phyloP scores from a whole-genome alignment of 1,139 yeast species.

The Magnusiomyces starmeri region DNA sequence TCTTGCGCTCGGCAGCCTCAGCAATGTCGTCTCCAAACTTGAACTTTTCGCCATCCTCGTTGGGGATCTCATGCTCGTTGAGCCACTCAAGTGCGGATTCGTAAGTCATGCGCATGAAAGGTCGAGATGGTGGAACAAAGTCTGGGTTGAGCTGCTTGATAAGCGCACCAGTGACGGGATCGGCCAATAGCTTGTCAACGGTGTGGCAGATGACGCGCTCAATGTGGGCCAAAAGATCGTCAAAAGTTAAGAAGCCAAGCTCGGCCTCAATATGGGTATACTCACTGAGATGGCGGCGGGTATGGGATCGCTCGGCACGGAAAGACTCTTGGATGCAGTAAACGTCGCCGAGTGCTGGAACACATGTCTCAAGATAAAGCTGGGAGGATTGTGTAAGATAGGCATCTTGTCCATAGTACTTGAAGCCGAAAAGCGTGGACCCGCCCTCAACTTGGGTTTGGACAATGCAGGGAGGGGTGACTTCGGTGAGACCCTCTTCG shows the following conservation, averaged over 20 bases:
- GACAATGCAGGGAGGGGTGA: slow-evolving; percentile 99
- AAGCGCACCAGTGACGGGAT: slow-evolving; percentile 87
- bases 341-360: slow-evolving; percentile 94
- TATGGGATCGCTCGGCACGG: slow-evolving; percentile 98
- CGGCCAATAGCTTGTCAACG: slow-evolving; percentile 71
- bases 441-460: slow-evolving; percentile 99
- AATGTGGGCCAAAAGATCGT: slow-evolving; percentile 76
- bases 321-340: slow-evolving; percentile 97
- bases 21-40: slow-evolving; percentile 98
- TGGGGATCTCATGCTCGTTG: slow-evolving; percentile 86
- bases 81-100: slow-evolving; percentile 91
- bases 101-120: slow-evolving; percentile 89
- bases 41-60: slow-evolving; percentile 90
- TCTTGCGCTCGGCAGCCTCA: slow-evolving; percentile 98
- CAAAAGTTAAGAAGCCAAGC: slow-evolving; percentile 77
- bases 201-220: slow-evolving; percentile 68
- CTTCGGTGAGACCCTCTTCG: slow-evolving; percentile 77
- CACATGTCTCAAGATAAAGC: slow-evolving; percentile 90
- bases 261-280: slow-evolving; percentile 97
- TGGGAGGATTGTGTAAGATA: slow-evolving; percentile 95
- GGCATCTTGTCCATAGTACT: slow-evolving; percentile 96
- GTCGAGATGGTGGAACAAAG: slow-evolving; percentile 72
- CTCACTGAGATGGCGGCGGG: slow-evolving; percentile 96
- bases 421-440: slow-evolving; percentile 84
- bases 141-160: slow-evolving; percentile 87